Evolutionary conservation across 257 asterid species (phyloP).

Genomic region (Solanum pinnatisectum): DNA sequence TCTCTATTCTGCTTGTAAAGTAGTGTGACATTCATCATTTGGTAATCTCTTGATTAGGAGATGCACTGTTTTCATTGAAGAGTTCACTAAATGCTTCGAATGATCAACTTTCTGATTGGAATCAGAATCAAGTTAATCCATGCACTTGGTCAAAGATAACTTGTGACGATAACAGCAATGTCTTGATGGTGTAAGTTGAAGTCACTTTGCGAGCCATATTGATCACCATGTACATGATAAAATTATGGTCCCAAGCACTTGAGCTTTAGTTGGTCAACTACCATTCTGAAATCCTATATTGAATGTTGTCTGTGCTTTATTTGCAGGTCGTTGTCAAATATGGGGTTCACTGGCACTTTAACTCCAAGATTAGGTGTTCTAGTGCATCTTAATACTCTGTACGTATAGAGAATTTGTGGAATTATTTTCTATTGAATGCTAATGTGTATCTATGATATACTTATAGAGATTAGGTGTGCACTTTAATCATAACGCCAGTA

Average conservation of each 20-base stretch:
- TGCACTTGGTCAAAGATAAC: constrained; percentile 88
- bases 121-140: constrained; percentile 68
- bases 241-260: neutral
- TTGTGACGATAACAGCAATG: constrained; percentile 49
- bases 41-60: constrained; percentile 37
- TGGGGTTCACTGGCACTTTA: constrained; percentile 83
- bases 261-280: neutral
- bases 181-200: constrained; percentile 58
- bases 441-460: neutral
- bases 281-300: neutral
- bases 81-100: constrained; percentile 54
- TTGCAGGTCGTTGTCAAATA: constrained; percentile 76
- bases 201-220: neutral
- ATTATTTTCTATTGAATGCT: neutral
- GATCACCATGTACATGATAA: neutral
- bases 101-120: constrained; percentile 76
- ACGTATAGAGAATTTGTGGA: constrained; percentile 20
- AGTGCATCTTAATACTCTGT: constrained; percentile 65
- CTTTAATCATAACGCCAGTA: neutral
- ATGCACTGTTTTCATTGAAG: constrained; percentile 58
- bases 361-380: constrained; percentile 63
- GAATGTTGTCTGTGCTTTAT: constrained; percentile 1
- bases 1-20: neutral
- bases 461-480: neutral
- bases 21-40: neutral